Evolutionary conservation across 768 basidiomycete genomes (phyloP).

Genomic region (Mycena sanguinolenta): DNA sequence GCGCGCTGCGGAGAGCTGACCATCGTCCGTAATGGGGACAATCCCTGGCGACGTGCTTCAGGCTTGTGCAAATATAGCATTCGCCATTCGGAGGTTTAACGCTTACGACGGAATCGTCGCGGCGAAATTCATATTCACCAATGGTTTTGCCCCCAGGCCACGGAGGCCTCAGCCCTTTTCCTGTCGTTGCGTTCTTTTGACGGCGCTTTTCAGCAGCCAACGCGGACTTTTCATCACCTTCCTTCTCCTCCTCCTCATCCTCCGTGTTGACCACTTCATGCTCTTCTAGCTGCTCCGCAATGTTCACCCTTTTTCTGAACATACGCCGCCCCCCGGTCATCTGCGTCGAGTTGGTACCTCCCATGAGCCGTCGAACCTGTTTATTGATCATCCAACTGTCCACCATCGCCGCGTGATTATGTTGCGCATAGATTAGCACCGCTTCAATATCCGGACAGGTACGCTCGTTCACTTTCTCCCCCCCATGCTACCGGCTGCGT

Average conservation of each 20-base stretch:
- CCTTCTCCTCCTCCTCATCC: no score
- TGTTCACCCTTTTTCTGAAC: no score
- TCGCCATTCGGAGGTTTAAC: slow-evolving; percentile 8
- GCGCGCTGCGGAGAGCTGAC: background rate
- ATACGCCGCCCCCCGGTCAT: no score
- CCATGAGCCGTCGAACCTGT: no score
- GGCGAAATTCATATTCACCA: slow-evolving; percentile 9
- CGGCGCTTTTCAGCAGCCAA: background rate
- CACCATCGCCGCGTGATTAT: no score
- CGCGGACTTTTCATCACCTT: background rate
- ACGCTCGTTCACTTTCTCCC: background rate
- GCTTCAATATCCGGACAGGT: background rate
- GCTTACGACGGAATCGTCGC: slow-evolving; percentile 21
- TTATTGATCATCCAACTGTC: no score
- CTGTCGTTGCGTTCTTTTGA: background rate
- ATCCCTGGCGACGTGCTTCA: no score
- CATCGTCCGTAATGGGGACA: background rate
- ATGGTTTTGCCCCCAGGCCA: background rate
- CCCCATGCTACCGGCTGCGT: slow-evolving; percentile 13
- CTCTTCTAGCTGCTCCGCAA: no score
- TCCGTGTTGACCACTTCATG: no score
- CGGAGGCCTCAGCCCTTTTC: background rate
- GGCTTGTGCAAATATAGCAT: slow-evolving; percentile 37
- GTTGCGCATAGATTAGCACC: background rate
- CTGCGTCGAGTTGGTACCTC: no score